A percentile compares a stretch with the other conserved stretches of the same genome.
Evolutionary conservation across 2,329 filamentous ascomycete species (phyloP).

Genomic region (Epichloe brachyelytri): DNA sequence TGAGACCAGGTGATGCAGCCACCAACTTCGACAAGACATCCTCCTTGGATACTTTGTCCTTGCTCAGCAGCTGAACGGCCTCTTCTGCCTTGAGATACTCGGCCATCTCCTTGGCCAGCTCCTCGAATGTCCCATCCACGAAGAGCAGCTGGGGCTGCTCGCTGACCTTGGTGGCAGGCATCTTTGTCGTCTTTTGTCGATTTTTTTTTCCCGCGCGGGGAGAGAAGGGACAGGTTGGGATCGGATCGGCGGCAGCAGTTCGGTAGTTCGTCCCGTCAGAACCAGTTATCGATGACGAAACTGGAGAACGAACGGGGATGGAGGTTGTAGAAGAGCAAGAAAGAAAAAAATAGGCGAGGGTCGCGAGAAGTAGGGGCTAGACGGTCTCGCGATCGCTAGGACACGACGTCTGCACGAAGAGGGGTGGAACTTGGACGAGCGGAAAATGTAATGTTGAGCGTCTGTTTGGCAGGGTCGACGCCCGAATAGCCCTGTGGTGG

Average conservation of each 20-base stretch:
- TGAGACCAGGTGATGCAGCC: conserved; percentile 62
- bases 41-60: conserved; percentile 56
- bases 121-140: conserved; percentile 86
- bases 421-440: conserved; percentile 12
- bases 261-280: background rate
- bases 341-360: conserved; percentile 15
- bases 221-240: background rate
- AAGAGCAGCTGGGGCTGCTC: conserved; percentile 50
- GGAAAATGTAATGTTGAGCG: conserved; percentile 16
- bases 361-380: conserved; percentile 3
- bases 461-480: conserved; percentile 17
- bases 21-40: conserved; percentile 85
- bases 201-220: background rate
- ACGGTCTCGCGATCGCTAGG: conserved; percentile 13
- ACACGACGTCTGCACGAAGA: conserved; percentile 6
- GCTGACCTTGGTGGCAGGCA: conserved; percentile 24
- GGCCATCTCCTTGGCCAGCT: conserved; percentile 88
- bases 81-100: conserved; percentile 81
- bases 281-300: too few species aligned
- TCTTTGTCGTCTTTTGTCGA: conserved; percentile 8
- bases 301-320: background rate
- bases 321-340: conserved; percentile 5
- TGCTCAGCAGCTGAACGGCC: conserved; percentile 61
- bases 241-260: background rate
- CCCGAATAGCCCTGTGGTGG: conserved; percentile 27